phyloP scores from a whole-genome alignment of 1,284 basidiomycete species.

The Kwoniella shivajii region DNA sequence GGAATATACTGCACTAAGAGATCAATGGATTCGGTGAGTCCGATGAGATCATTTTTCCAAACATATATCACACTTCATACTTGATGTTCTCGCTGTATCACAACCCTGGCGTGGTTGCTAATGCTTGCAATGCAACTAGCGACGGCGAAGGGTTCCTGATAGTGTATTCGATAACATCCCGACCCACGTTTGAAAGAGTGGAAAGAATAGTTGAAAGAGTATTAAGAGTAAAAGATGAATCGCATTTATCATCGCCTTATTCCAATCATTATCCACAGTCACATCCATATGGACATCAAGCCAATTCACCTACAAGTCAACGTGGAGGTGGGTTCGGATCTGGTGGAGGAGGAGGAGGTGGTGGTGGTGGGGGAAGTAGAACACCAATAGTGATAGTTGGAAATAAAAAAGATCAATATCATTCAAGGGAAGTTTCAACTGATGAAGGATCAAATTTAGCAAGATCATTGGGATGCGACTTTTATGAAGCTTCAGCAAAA shows the following conservation, averaged over 20 bases:
- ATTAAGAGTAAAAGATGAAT: constrained; percentile 80
- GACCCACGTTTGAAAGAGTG: constrained; percentile 90
- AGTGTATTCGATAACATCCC: constrained; percentile 96
- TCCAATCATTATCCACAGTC: constrained; percentile 1
- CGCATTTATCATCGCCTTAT: constrained; percentile 53
- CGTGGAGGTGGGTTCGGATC: background rate
- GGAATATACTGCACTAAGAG: constrained; percentile 94
- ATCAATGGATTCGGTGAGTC: constrained; percentile 95
- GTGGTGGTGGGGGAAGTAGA: constrained; percentile 14
- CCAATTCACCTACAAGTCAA: background rate
- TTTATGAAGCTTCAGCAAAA: constrained; percentile 96
- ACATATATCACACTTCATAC: no score
- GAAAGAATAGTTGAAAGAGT: constrained; percentile 95
- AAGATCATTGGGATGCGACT: constrained; percentile 84
- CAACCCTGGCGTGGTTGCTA: background rate
- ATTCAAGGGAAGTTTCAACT: constrained; percentile 80
- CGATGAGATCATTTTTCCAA: constrained; percentile 16
- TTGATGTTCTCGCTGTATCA: no score
- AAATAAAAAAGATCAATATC: constrained; percentile 79
- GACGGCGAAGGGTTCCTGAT: constrained; percentile 99
- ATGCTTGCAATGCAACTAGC: constrained; percentile 56
- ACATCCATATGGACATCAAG: background rate
- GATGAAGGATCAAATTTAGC: constrained; percentile 88
- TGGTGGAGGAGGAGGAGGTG: background rate
- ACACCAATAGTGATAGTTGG: constrained; percentile 74